A percentile compares a stretch with the other conserved stretches of the same genome.
Evolutionary conservation across 2,329 filamentous ascomycete species (phyloP).

Genomic region (Colletotrichum eleusines): DNA sequence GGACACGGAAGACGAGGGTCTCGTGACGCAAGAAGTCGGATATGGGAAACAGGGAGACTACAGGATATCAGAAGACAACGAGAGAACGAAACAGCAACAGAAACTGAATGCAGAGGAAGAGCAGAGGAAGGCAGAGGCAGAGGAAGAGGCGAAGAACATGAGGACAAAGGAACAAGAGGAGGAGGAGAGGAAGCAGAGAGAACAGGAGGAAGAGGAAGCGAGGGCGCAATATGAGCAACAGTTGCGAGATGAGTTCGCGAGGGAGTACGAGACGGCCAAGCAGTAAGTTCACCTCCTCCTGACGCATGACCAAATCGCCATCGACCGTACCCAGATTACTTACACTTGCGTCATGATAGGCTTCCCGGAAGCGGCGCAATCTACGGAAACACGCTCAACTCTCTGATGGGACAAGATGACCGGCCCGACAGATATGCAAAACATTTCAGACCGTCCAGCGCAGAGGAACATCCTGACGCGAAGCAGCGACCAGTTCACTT

Average conservation of each 20-base stretch:
- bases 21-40: neutral
- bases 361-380: constrained; percentile 62
- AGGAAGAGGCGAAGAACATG: neutral
- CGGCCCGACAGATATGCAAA: constrained; percentile 49
- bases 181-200: neutral
- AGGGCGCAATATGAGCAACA: constrained; percentile 47
- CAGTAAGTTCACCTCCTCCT: constrained; percentile 52
- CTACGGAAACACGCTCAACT: constrained; percentile 67
- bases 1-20: neutral
- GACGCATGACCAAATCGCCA: neutral
- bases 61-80: neutral
- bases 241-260: constrained; percentile 48
- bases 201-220: neutral
- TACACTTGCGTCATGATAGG: constrained; percentile 46
- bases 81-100: neutral
- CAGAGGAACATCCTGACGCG: constrained; percentile 48
- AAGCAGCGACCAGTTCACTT: constrained; percentile 67
- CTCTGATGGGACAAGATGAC: constrained; percentile 56
- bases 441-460: constrained; percentile 24
- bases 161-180: neutral
- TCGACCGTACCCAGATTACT: neutral
- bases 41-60: neutral
- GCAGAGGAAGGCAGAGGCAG: neutral
- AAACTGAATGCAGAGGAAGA: neutral
- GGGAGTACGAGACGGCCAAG: constrained; percentile 53